Evolutionary conservation across 2,329 filamentous ascomycete species (phyloP), one percentile per base, ranked within the genome.

Genomic region (Hypoxylon sp.): DNA sequence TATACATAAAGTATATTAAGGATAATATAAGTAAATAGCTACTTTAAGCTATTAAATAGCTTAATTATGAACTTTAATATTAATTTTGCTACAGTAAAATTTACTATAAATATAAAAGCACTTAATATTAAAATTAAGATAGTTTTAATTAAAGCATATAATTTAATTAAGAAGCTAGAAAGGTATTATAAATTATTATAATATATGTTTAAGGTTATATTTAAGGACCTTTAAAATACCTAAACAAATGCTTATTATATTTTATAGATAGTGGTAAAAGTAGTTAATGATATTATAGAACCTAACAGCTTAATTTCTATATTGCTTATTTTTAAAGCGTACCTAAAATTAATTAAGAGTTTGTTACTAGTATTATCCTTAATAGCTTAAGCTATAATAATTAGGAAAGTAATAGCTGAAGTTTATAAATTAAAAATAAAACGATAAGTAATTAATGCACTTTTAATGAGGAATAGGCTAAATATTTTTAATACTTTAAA

Each of bases 241-340:
- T n/a, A n/a, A 8, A 22, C 33, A 22, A 32, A 32, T 14, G 5
- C 24, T 11, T n/a, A n/a, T n/a, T n/a, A n/a, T 32, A 32, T 54
- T 32, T 54, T 54, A 24, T 54, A 54, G 45, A 54, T 54, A 7
- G 3, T 54, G 22, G 33, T 54, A 8, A 54, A 54, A 54, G 7
- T 32, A 9, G 33, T 54, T 54, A 54, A 54, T 33, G 16, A 54
- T 54, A 54, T 54, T 18, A 32, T 45, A 14, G 22, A 16, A 44
- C n/a, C n/a, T 18, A 54, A 54, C 22, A n/a, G 4, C 9, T 54
- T 54, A 54, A 54, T 54, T 3, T 33, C 45, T 8, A 54, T 16
- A n/a, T 54, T 54, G n/a, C 32, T 54, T 54, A 32, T 44, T 20
- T 54, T 44, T 45, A n/a, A n/a, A n/a, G n/a, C n/a, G n/a, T n/a